Percentiles rank a stretch among this genome's conserved stretches.
These are phyloP conservation scores for Malassezia japonica DNA, from an alignment of 1,284 basidiomycete genomes.

Conservation along the genomic window DNA sequence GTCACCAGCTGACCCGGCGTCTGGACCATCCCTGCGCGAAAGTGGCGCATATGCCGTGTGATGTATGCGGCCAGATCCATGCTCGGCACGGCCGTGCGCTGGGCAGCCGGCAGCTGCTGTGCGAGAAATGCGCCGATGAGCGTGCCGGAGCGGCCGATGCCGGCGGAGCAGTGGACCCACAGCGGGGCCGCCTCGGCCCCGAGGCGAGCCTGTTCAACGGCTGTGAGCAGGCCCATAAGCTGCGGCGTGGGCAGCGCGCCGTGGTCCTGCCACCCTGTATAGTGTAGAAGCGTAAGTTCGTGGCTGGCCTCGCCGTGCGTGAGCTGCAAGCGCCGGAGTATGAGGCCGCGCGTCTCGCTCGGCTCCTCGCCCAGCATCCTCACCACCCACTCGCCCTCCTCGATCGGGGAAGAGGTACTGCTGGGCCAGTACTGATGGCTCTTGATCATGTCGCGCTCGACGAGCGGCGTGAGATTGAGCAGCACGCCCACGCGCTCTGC, in stretches of 20 bases:
- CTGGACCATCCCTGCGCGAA: conserved; percentile 34
- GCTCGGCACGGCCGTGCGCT: neutral
- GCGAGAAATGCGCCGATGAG: conserved; percentile 51
- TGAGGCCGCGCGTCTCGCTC: conserved; percentile 1
- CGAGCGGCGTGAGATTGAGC: conserved; percentile 42
- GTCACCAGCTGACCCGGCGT: conserved; percentile 28
- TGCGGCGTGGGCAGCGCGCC: conserved; percentile 56
- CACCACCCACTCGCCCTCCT: neutral
- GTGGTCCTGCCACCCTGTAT: conserved; percentile 70
- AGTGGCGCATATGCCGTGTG: conserved; percentile 27
- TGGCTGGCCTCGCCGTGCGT: neutral
- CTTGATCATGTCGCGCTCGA: conserved; percentile 30
- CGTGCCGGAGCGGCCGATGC: conserved; percentile 51
- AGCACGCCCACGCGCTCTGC: conserved; percentile 20
- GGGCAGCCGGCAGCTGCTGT: neutral
- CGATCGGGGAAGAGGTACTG: conserved; percentile 18
- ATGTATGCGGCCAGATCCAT: conserved; percentile 23
- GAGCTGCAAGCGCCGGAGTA: neutral
- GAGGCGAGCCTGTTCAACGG: conserved; percentile 28
- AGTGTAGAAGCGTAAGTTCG: conserved; percentile 60
- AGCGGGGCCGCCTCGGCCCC: conserved; percentile 57
- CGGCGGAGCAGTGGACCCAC: conserved; percentile 63
- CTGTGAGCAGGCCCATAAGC: conserved; percentile 23
- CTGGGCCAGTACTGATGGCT: conserved; percentile 42
- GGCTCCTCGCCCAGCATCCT: neutral